These are phyloP conservation scores for Penicillium sp. DNA, from an alignment of 2,329 filamentous ascomycete species.

Conservation along the genomic window DNA sequence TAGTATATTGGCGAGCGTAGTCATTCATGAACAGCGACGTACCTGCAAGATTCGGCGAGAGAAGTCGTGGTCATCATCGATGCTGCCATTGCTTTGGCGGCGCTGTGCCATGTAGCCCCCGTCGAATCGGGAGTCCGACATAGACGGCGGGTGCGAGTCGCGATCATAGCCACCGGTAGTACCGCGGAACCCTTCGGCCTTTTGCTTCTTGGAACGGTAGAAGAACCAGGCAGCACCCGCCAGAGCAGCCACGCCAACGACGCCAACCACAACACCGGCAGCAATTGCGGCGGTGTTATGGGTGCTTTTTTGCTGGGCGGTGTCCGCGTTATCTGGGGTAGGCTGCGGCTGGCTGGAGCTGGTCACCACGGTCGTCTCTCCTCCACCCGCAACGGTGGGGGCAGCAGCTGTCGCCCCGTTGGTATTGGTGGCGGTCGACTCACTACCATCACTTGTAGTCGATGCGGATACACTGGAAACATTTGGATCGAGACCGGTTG, in stretches of 20 bases:
- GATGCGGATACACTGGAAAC: slow-evolving; percentile 30
- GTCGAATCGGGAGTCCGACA: slow-evolving; percentile 79
- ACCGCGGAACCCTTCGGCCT: slow-evolving; percentile 75
- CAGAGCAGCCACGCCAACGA: slow-evolving; percentile 63
- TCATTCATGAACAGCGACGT: background rate
- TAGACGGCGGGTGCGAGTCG: slow-evolving; percentile 59
- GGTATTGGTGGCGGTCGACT: slow-evolving; percentile 9
- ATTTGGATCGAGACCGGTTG: slow-evolving; percentile 46
- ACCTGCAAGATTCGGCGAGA: slow-evolving; percentile 85
- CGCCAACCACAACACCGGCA: slow-evolving; percentile 79
- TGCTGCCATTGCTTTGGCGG: slow-evolving; percentile 88
- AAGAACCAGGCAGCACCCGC: slow-evolving; percentile 67
- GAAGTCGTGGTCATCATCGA: slow-evolving; percentile 95
- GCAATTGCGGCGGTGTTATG: slow-evolving; percentile 80
- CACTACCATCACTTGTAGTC: slow-evolving; percentile 9
- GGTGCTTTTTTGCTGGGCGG: slow-evolving; percentile 31
- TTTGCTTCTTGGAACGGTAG: slow-evolving; percentile 68
- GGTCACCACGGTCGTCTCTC: slow-evolving; percentile 36
- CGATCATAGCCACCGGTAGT: slow-evolving; percentile 74
- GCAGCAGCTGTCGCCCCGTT: slow-evolving; percentile 7
- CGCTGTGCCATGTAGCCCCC: slow-evolving; percentile 74
- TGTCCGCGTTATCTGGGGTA: slow-evolving; percentile 1
- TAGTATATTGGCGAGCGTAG: slow-evolving; percentile 1
- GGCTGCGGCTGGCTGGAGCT: slow-evolving; percentile 22
- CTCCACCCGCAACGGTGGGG: slow-evolving; percentile 24